Base-by-base conservation (phyloP, 2,329 filamentous ascomycete species). In the Colletotrichum limetticola region DNA sequence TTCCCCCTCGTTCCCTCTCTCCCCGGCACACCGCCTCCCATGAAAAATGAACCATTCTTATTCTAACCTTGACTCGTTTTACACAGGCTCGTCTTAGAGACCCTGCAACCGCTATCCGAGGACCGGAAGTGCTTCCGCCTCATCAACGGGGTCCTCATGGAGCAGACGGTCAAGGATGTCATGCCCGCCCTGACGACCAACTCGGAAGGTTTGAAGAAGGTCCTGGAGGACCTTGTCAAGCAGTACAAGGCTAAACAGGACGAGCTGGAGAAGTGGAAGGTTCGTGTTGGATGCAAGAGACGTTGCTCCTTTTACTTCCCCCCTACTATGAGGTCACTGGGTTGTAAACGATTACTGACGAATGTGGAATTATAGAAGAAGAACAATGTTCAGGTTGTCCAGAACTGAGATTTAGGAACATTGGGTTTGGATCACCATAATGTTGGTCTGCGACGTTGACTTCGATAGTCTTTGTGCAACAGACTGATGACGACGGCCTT, bases 221-320 rank as follows among this genome's bases (percentile, higher is more conserved):
- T 98, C 35, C 87, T 98, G 68, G 95, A 98, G 75, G 96, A 98
- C 82, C 86, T 99, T 75, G 90, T 98, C 77, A 98, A 98, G 89
- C 95, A 98, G 85, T 98, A 98, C 88, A 97, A 97, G 87, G 86
- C 88, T 37, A 97, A 98, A 85, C 95, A 99, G 83, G 91, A 95
- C 55, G 97, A 99, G 81, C 90, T 99, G 87, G 96, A 99, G 82
- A 95, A 93, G 83, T 99, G 97, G 97, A 99, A 99, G 94, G 96
- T 97, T 85, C 71, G 91, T 79, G 14, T 42, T 16, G 14, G 16
- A 46, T 9, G 30, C 12, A 24, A 32, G 63, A 8, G 37, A 32
- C 32, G 11, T 32, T 24, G 52, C 46, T 28, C n/a, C 9, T n/a
- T 30, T 49, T 24, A 26, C 28, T 26, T n/a, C 0, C 32, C 26